Percentiles rank a stretch among this genome's conserved stretches.
phyloP scores from a whole-genome alignment of 192 early-diverging fungal genomes.

The Backusella macrospora region DNA sequence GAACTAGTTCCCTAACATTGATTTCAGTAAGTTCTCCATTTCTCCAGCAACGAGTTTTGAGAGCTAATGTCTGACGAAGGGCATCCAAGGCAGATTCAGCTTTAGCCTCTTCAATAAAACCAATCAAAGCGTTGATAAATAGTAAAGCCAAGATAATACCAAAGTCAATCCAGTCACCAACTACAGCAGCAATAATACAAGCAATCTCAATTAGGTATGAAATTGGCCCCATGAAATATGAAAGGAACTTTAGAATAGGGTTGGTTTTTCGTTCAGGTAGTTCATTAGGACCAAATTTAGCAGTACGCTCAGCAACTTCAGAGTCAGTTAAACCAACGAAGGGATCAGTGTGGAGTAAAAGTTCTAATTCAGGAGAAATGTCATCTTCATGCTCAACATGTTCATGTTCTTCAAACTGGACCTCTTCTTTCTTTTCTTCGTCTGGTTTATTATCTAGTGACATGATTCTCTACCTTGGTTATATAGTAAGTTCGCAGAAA shows the following conservation, averaged over 20 bases:
- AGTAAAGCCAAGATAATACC: slow-evolving; percentile 83
- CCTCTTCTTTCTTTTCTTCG: slow-evolving; percentile 49
- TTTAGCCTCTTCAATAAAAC: slow-evolving; percentile 92
- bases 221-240: slow-evolving; percentile 82
- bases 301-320: slow-evolving; percentile 69
- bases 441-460: slow-evolving; percentile 5
- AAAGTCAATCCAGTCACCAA: slow-evolving; percentile 78
- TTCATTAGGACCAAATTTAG: slow-evolving; percentile 80
- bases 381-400: slow-evolving; percentile 76
- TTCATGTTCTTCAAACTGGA: slow-evolving; percentile 70
- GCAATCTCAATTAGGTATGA: slow-evolving; percentile 89
- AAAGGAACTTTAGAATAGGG: slow-evolving; percentile 79
- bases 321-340: slow-evolving; percentile 68
- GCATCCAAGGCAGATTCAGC: slow-evolving; percentile 94
- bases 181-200: slow-evolving; percentile 71
- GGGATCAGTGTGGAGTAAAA: slow-evolving; percentile 82
- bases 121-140: slow-evolving; percentile 89
- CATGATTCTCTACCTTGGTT: not conserved
- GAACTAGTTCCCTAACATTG: slow-evolving; percentile 73
- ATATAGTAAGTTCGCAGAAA: not conserved
- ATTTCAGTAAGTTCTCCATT: slow-evolving; percentile 74
- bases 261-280: slow-evolving; percentile 81
- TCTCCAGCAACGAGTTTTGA: slow-evolving; percentile 82
- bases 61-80: slow-evolving; percentile 90
- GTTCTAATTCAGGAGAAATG: slow-evolving; percentile 77